A percentile compares a stretch with the other conserved stretches of the same genome.
These are phyloP conservation scores for Echium plantagineum DNA, from an alignment of 257 asterid species.

Conservation along the genomic window DNA sequence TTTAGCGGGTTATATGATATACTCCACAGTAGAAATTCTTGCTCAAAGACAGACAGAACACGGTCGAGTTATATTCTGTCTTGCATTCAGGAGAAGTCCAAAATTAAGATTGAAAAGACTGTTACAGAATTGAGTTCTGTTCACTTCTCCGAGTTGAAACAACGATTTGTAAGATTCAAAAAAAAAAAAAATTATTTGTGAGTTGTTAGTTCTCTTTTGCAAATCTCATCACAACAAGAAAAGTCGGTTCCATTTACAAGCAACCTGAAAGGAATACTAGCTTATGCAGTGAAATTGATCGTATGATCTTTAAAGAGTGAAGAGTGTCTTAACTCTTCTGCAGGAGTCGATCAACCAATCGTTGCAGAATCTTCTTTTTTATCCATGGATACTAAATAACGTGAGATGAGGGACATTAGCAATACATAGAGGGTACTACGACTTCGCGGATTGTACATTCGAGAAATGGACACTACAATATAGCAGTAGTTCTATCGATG, in stretches of 20 bases:
- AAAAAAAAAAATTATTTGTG: constrained; percentile 70
- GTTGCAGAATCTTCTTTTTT: constrained; percentile 63
- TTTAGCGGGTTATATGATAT: too few species aligned
- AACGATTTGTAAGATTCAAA: constrained; percentile 71
- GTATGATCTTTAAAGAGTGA: too few species aligned
- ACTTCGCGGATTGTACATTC: constrained; percentile 69
- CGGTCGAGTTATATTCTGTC: too few species aligned
- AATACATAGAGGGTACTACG: constrained; percentile 91
- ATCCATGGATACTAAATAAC: constrained; percentile 77
- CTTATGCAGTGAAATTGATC: constrained; percentile 1
- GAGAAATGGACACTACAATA: constrained; percentile 85
- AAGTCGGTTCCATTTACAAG: neutral
- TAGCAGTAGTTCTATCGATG: constrained; percentile 21
- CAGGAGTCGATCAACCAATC: constrained; percentile 86
- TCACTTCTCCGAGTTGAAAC: constrained; percentile 57
- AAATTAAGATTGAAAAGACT: too few species aligned
- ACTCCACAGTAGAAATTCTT: too few species aligned
- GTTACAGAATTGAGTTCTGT: constrained; percentile 24
- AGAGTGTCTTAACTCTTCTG: too few species aligned
- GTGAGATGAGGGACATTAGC: constrained; percentile 47
- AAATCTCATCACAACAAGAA: neutral
- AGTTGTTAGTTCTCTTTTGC: constrained; percentile 18
- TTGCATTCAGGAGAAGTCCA: too few species aligned
- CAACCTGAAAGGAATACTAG: neutral
- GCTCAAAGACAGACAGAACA: too few species aligned